Percentiles rank a stretch among this genome's conserved stretches.
Evolutionary conservation across 208 protist genomes (phyloP).

Genomic region (Acanthamoeba royreba): DNA sequence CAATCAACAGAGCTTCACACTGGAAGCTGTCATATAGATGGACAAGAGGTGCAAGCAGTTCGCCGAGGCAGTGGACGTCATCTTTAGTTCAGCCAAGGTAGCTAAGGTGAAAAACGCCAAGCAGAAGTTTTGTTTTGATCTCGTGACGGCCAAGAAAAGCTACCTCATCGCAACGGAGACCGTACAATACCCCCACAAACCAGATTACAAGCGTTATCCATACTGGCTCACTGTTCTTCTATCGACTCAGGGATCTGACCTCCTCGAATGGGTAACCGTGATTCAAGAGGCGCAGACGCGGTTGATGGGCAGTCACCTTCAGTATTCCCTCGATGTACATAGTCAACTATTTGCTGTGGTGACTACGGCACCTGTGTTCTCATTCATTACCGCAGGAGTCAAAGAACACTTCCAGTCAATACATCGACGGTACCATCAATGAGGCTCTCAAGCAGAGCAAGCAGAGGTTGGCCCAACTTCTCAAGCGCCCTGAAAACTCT

Average conservation of each 20-base stretch:
- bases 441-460: not conserved
- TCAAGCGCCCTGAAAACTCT: constrained; percentile 43
- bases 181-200: not conserved
- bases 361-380: not conserved
- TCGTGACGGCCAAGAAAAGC: not conserved
- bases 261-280: constrained; percentile 37
- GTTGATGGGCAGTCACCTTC: not conserved
- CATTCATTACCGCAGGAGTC: not conserved
- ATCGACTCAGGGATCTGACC: not conserved
- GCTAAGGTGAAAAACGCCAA: not conserved
- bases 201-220: not conserved
- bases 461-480: not conserved
- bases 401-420: not conserved
- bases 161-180: not conserved
- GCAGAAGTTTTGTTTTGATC: constrained; percentile 37
- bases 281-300: constrained; percentile 38
- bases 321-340: not conserved
- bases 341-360: not conserved
- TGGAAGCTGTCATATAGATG: not conserved
- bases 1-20: not conserved
- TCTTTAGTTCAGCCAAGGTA: constrained; percentile 38
- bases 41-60: not conserved
- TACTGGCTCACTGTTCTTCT: not conserved
- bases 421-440: not conserved
- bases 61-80: not conserved